phyloP scores from a whole-genome alignment of 257 asterid genomes.

The Fraxinus excelsior region DNA sequence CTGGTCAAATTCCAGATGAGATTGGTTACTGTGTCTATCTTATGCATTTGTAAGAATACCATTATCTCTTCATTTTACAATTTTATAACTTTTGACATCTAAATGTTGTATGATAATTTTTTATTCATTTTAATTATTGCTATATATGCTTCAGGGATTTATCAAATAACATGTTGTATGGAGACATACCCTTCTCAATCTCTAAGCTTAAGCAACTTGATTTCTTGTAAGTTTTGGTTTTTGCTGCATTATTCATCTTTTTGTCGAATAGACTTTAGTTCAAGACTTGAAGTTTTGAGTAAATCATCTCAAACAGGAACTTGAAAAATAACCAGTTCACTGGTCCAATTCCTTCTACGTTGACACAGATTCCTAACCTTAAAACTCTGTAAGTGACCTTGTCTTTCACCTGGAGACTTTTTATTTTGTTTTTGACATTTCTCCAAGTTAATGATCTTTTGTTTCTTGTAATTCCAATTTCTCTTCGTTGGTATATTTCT shows the following conservation, averaged over 20 bases:
- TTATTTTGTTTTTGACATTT: background rate
- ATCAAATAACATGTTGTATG: constrained; percentile 75
- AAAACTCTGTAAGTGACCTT: constrained; percentile 74
- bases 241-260: background rate
- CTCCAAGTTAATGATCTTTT: background rate
- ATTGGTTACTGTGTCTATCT: constrained; percentile 77
- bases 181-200: constrained; percentile 87
- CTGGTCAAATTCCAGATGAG: constrained; percentile 95
- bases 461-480: background rate
- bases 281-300: background rate
- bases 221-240: constrained; percentile 56
- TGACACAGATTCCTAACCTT: constrained; percentile 91
- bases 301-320: constrained; percentile 42
- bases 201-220: constrained; percentile 96
- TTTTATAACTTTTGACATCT: background rate
- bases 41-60: constrained; percentile 49
- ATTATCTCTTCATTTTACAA: background rate
- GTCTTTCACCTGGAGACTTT: background rate
- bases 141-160: constrained; percentile 60
- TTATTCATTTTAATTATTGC: background rate
- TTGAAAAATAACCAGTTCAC: constrained; percentile 82
- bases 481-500: constrained; percentile 15
- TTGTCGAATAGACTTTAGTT: background rate
- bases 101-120: background rate
- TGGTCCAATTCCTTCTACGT: constrained; percentile 94